Percentiles rank a stretch among this genome's conserved stretches.
These are phyloP conservation scores for Pyrrhoderma lamaoense DNA, from an alignment of 1,284 basidiomycete species.

Conservation along the genomic window DNA sequence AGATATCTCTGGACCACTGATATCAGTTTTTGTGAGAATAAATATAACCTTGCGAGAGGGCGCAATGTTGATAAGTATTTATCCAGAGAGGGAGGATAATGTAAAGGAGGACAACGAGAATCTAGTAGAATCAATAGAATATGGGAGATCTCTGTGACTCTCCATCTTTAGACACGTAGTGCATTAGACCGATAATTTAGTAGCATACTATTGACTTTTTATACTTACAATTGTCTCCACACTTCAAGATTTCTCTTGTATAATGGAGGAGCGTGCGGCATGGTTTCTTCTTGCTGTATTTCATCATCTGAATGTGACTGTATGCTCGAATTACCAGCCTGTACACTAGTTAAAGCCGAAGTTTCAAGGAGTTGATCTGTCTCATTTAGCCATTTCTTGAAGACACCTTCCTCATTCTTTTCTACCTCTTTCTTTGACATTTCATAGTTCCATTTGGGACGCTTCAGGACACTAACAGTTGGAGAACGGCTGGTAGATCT, in stretches of 20 bases:
- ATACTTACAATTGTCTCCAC: constrained; percentile 77
- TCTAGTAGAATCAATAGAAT: constrained; percentile 83
- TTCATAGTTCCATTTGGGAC: constrained; percentile 79
- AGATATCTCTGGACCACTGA: constrained; percentile 51
- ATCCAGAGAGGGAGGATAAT: constrained; percentile 43
- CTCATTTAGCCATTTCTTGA: constrained; percentile 65
- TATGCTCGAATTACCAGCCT: constrained; percentile 25
- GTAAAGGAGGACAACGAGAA: constrained; percentile 70
- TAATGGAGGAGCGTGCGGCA: constrained; percentile 64
- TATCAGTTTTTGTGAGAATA: constrained; percentile 81
- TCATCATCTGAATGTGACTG: constrained; percentile 41
- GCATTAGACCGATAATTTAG: neutral
- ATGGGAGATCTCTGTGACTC: constrained; percentile 79
- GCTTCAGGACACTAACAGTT: constrained; percentile 24
- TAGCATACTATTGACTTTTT: constrained; percentile 7
- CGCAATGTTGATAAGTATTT: constrained; percentile 35
- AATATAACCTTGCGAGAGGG: constrained; percentile 57
- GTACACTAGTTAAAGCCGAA: neutral
- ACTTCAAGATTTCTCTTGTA: constrained; percentile 89
- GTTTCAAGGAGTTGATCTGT: constrained; percentile 38
- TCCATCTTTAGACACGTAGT: constrained; percentile 51
- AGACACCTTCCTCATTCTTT: constrained; percentile 73
- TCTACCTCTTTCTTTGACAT: constrained; percentile 86
- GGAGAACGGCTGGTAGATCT: constrained; percentile 15
- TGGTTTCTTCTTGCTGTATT: constrained; percentile 24